phyloP scores from a whole-genome alignment of 1,284 basidiomycete genomes.

The Fistulina hepatica region DNA sequence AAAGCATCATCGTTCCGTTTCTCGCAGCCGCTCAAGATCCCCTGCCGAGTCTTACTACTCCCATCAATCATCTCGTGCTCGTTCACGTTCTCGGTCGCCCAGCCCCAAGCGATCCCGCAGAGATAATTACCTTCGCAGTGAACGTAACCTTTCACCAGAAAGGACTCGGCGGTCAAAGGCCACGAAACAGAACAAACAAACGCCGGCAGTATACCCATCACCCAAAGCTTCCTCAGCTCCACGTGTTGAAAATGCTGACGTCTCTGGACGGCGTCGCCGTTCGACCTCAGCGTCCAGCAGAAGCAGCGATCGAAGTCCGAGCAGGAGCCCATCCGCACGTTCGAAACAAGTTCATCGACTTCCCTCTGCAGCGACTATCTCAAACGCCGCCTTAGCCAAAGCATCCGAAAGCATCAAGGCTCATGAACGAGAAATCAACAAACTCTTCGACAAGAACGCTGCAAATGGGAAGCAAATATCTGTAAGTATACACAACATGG shows the following conservation, averaged over 20 bases:
- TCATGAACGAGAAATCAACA: constrained; percentile 8
- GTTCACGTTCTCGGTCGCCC: constrained; percentile 49
- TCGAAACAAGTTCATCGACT: constrained; percentile 52
- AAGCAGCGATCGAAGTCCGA: constrained; percentile 44
- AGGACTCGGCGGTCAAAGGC: too few species aligned
- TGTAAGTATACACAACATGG: too few species aligned
- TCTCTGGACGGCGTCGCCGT: constrained; percentile 2
- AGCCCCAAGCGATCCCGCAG: constrained; percentile 18
- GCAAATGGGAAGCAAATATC: constrained; percentile 28
- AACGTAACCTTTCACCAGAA: constrained; percentile 8
- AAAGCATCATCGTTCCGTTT: constrained; percentile 40
- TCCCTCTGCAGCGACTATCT: constrained; percentile 26
- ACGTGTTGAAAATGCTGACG: too few species aligned
- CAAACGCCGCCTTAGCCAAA: too few species aligned
- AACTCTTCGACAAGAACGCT: constrained; percentile 21
- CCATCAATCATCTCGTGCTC: constrained; percentile 51
- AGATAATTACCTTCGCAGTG: too few species aligned
- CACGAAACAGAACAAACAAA: too few species aligned
- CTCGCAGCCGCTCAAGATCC: constrained; percentile 43
- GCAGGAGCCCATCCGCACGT: constrained; percentile 37
- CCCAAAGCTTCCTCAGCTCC: too few species aligned
- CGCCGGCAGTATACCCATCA: too few species aligned
- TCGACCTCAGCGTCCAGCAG: too few species aligned
- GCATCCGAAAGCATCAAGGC: constrained; percentile 14
- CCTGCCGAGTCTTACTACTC: constrained; percentile 53